Evolutionary conservation across 257 asterid species (phyloP), one percentile per base, ranked within the genome.

Genomic region (Solanum commersonii): DNA sequence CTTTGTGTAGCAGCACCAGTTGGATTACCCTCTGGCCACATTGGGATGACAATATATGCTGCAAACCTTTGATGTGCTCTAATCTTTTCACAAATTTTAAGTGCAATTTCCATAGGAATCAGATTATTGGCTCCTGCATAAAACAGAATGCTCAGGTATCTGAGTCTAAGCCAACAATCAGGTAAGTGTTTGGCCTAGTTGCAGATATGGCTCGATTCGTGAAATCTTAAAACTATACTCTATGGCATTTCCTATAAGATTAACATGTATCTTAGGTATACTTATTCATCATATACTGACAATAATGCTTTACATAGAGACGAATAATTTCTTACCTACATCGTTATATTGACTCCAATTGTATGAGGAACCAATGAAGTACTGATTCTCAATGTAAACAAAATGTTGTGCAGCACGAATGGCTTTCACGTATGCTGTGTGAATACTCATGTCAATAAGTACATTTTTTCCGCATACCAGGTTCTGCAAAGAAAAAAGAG

Each of bases 21-120:
- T 49, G 99, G 99, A 92, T 96, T 94, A 84, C 99, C 99, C 93
- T 97, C 99, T 13, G 99, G 99, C 98, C 99, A 97, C 99, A 96
- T 97, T 40, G 99, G 99, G 85, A 97, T 91, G 81, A 97, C 95
- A 56, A 97, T 94, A 83, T 97, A 97, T 83, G 95, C 99, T 18
- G 99, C 98, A 88, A 96, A 97, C 86, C 99, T 94, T 92, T 96
- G 94, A n/a, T 95, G 94, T 23, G 96, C 96, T 92, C 98, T 92
- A 49, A 97, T 96, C 72, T 97, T 97, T 77, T 94, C 95, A 5
- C 95, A 96, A n/a, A 97, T 94, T 93, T 97, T 97, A 78, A 96
- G 91, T 46, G 99, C 98, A 18, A 97, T 95, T 92, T 97, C 99
- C 94, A 97, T 94, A 33, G 99, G 99, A 84, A 97, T 97, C 94